Base-by-base conservation (phyloP, 2,329 filamentous ascomycete genomes). In the Epichloe festucae region DNA sequence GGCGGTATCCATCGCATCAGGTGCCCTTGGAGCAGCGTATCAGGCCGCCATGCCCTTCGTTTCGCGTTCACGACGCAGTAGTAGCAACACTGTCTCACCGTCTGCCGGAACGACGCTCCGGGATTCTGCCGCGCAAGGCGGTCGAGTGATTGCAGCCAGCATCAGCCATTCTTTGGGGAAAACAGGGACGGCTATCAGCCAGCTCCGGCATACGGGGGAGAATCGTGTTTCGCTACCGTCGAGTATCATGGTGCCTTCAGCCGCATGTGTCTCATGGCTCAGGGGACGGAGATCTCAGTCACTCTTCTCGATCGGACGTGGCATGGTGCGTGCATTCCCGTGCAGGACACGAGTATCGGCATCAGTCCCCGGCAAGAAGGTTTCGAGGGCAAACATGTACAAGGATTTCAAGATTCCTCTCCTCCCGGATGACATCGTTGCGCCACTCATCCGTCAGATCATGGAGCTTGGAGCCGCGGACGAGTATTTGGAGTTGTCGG, bases 151-250 rank as follows among this genome's bases (percentile, higher is more conserved):
- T 51, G 85, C 84, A 51, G 82, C 82, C 48, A 84, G 84, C 45
- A 82, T 90, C 55, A 87, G 81, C 62, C 82, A 81, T 62, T 88
- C 85, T 4, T 76, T 89, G 31, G 84, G 82, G 41, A 85, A 84
- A 62, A 85, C 84, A n/a, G 84, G 82, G 52, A 81, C 76, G 14
- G 78, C 77, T 43, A 81, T 85, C 64, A 84, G 75, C 57, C 80
- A 85, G 57, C 76, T 89, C 53, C 81, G 85, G 46, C 85, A 89
- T 59, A 85, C 80, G 0, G 82, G 11, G 11, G 85, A 89, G 62
- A 89, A 87, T 65, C 79, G 87, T 55, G 77, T 89, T 42, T 78
- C 84, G 45, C 71, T 89, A 34, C 85, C 85, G 11, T 68, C 71
- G 11, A 75, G 77, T 46, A 64, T 73, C n/a, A 65, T 66, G 27